Base-by-base conservation (phyloP, 306 rosid genomes). In the Rubus parviflorus region DNA sequence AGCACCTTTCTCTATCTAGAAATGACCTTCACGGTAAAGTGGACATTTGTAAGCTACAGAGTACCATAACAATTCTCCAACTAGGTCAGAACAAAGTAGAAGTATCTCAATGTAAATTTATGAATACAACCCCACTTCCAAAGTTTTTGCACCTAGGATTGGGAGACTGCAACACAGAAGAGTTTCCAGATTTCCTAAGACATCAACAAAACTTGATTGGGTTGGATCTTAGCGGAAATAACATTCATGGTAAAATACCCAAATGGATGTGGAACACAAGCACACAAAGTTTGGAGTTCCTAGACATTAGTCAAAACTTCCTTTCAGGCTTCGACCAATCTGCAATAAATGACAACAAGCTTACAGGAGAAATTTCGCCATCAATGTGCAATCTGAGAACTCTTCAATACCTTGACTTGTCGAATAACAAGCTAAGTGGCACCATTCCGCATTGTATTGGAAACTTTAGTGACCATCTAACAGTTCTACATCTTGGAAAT, bases 1-100 rank as follows among this genome's bases (percentile, higher is more conserved):
- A 15, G n/a, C 5, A 0, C 2, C 0, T 51, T 51, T 0, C 5
- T 51, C n/a, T 51, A 5, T 1, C 0, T 1, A 0, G 0, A 16
- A 51, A 17, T 52, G 8, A 17, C 57, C 23, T 54, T 54, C 25
- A 54, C 0, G 25, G 60, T 19, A 53, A 2, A 2, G 19, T 54
- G 0, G 25, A 54, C 60, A 7, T 54, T 54, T 54, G 25, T 17
- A 54, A n/a, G 25, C 0, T 54, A 54, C 57, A 1, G 16, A 52
- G 3, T 52, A 3, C 57, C 9, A 17, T 6, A 16, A 6, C 0
- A 52, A 17, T 0, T 0, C 57, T 52, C 9, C 3, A 5, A 17
- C 0, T 54, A 54, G 25, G 25, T 19, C 0, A 0, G 4, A 45
- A 45, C 48, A 45, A 10, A 45, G 13, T 45, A 10, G 48, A 45